Evolutionary conservation across 2,329 filamentous ascomycete species (phyloP).

Genomic region (Beauveria caledonica): DNA sequence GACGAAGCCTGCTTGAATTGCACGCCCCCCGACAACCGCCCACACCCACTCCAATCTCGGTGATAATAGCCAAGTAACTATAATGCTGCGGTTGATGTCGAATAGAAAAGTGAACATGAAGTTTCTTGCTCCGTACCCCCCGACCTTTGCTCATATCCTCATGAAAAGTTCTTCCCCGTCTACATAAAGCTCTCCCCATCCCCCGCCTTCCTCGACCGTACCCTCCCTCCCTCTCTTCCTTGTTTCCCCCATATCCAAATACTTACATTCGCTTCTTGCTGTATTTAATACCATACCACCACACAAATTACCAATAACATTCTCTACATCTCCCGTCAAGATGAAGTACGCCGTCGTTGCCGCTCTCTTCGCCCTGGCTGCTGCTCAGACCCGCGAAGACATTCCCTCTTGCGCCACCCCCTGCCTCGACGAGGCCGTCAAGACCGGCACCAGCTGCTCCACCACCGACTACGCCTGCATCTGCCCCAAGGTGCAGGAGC

Average conservation of each 20-base stretch:
- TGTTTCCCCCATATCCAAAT: conserved; percentile 18
- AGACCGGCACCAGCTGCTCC: conserved; percentile 23
- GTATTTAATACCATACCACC: conserved; percentile 12
- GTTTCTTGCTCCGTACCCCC: background rate
- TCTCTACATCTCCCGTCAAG: conserved; percentile 17
- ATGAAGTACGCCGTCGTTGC: conserved; percentile 31
- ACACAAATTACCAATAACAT: conserved; percentile 7
- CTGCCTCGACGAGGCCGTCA: conserved; percentile 28
- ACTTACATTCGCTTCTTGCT: conserved; percentile 23
- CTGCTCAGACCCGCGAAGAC: conserved; percentile 26
- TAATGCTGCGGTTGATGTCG: background rate
- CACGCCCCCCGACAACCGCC: background rate
- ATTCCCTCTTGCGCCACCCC: conserved; percentile 31
- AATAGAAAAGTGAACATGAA: background rate
- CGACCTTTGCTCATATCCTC: background rate
- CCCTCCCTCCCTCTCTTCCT: conserved; percentile 15
- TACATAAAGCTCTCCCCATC: conserved; percentile 23
- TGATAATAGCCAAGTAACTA: too few relatives aligned
- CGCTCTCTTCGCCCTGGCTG: conserved; percentile 26
- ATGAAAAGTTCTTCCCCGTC: background rate
- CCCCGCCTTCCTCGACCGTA: conserved; percentile 3
- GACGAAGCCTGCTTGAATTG: too few relatives aligned
- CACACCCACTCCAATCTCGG: background rate
- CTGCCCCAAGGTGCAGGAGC: conserved; percentile 24
- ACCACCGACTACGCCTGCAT: conserved; percentile 27